Percentiles rank a stretch among this genome's conserved stretches.
These are phyloP conservation scores for Phytophthora macrochlamydospora DNA, from an alignment of 352 stramenopile genomes.

Conservation along the genomic window DNA sequence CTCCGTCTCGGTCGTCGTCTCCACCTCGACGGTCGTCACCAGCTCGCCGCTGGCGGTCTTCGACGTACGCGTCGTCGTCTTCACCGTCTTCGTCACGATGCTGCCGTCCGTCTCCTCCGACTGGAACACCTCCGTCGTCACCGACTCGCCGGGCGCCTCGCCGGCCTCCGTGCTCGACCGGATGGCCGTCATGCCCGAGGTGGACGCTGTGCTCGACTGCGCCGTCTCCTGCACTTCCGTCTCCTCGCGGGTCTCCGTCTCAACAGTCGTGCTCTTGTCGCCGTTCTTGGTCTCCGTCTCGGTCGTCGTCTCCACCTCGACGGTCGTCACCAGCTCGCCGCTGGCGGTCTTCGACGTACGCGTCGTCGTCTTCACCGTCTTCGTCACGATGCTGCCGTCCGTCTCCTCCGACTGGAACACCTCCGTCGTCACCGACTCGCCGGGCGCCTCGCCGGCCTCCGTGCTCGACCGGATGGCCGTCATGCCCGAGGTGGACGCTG, in stretches of 20 bases:
- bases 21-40: slow-evolving; percentile 4
- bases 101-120: slow-evolving; percentile 4
- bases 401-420: slow-evolving; percentile 6
- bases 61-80: slow-evolving; percentile 4
- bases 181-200: slow-evolving; percentile 12
- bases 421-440: slow-evolving; percentile 10
- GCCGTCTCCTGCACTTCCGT: slow-evolving; percentile 14
- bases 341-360: slow-evolving; percentile 13
- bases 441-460: neutral
- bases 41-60: neutral
- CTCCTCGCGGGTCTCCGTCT: slow-evolving; percentile 26
- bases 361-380: slow-evolving; percentile 17
- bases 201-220: slow-evolving; percentile 6
- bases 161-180: neutral
- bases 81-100: slow-evolving; percentile 6
- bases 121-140: slow-evolving; percentile 8
- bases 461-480: neutral
- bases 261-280: slow-evolving; percentile 19
- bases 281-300: slow-evolving; percentile 12
- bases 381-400: slow-evolving; percentile 10
- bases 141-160: neutral
- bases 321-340: slow-evolving; percentile 8
- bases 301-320: slow-evolving; percentile 22
- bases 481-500: slow-evolving; percentile 5
- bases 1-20: slow-evolving; percentile 6